phyloP scores from a whole-genome alignment of 129 eudicot genomes.

The Mikania micrantha region DNA sequence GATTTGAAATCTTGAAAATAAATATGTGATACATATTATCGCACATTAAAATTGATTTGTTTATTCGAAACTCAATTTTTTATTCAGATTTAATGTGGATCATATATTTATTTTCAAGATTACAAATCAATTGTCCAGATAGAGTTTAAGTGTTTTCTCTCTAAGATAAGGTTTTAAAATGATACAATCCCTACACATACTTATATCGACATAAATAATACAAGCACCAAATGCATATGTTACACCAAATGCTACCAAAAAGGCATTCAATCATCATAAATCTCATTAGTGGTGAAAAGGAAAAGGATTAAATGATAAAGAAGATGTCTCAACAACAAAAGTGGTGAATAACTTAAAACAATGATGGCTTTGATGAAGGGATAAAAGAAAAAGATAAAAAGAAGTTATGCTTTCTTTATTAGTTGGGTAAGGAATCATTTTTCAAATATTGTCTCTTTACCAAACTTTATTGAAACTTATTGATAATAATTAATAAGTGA shows the following conservation, averaged over 20 bases:
- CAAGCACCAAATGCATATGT: neutral
- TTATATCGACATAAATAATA: no score
- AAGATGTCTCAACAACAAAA: conserved; percentile 26
- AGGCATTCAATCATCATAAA: conserved; percentile 2
- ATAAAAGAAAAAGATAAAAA: neutral
- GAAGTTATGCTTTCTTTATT: conserved; percentile 30
- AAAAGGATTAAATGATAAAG: conserved; percentile 21
- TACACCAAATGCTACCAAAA: conserved; percentile 9
- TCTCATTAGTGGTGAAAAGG: conserved; percentile 15
- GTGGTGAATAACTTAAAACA: conserved; percentile 15
- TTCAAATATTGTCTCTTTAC: conserved; percentile 22
- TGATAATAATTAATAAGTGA: neutral
- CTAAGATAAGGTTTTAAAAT: no score
- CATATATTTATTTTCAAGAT: no score
- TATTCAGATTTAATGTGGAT: no score
- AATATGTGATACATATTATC: no score
- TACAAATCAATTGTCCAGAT: no score
- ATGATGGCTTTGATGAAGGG: conserved; percentile 22
- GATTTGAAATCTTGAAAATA: no score
- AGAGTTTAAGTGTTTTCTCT: no score
- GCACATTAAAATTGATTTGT: no score
- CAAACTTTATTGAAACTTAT: conserved; percentile 15
- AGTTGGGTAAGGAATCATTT: conserved; percentile 32
- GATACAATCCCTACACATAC: no score
- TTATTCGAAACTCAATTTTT: no score